Evolutionary conservation across 2,329 filamentous ascomycete genomes (phyloP), one percentile per base, ranked within the genome.

Genomic region (Colletotrichum lupini): DNA sequence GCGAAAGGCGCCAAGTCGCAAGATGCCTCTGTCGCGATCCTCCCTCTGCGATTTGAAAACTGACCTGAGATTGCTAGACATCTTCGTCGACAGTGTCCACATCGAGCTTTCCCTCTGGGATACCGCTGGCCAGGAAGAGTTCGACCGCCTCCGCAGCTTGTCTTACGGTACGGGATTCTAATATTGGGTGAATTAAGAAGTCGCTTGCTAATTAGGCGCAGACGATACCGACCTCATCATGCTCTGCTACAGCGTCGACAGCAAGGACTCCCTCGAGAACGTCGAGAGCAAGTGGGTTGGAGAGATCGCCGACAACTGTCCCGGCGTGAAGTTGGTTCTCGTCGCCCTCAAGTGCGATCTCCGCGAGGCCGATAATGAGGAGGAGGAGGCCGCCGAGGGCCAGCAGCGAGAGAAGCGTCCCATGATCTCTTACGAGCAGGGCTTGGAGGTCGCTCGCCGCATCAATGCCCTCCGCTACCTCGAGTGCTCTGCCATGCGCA

Each of bases 101-200:
- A 97, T 99, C 82, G 97, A 99, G 84, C 89, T 99, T 68, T 98
- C 96, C 72, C 89, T 99, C 73, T 99, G 97, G 97, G 97, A 99
- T 83, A 99, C 97, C 0, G 97, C 97, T 52, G 97, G 97, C 30
- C 97, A 99, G 85, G 97, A 99, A 87, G 97, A 99, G 90, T 99
- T 98, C 86, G 97, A 99, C 85, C 92, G 97, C 66, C 86, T 99
- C 83, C 94, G 97, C 80, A 97, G 95, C 76, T 91, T 99, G 68
- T 98, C 95, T 62, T 99, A 99, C 84, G 97, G 95, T 88, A 81
- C 16, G 37, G 62, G 77, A n/a, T 5, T 14, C 12, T 19, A 19
- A 7, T 9, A 8, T 7, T 11, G 19, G 8, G 19, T 37, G 12
- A 16, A 24, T 16, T 1, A 56, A 63, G 16, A n/a, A n/a, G 8